Evolutionary conservation across 495 filamentous ascomycete genomes (phyloP).

Genomic region (Chaetomium fimeti): DNA sequence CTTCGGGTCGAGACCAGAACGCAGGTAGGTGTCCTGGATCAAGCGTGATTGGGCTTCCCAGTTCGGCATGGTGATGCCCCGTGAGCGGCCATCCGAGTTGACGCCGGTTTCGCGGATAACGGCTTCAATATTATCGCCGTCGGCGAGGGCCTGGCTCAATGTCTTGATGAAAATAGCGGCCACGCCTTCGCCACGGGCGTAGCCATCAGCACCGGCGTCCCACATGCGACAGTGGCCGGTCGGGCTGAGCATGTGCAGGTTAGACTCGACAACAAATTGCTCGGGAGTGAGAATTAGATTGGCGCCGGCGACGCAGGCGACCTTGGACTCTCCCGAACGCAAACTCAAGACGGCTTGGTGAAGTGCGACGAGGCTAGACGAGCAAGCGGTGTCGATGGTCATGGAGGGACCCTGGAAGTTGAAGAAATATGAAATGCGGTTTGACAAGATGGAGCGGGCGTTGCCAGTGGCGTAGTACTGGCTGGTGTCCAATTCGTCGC

Average conservation of each 20-base stretch:
- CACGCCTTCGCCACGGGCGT: conserved; percentile 61
- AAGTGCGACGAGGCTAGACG: conserved; percentile 53
- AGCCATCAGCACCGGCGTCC: conserved; percentile 61
- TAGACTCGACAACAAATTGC: conserved; percentile 39
- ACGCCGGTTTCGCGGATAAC: conserved; percentile 59
- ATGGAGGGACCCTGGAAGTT: conserved; percentile 57
- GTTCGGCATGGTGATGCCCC: conserved; percentile 59
- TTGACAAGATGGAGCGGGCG: conserved; percentile 49
- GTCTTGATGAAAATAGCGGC: conserved; percentile 58
- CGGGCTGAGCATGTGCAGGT: conserved; percentile 40
- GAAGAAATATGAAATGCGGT: conserved; percentile 59
- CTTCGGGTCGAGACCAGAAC: conserved; percentile 36
- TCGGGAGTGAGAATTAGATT: conserved; percentile 41
- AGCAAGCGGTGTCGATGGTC: conserved; percentile 63
- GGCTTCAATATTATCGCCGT: conserved; percentile 57
- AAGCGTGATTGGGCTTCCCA: conserved; percentile 53
- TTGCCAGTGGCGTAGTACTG: conserved; percentile 56
- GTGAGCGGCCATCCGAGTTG: conserved; percentile 58
- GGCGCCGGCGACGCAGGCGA: conserved; percentile 50
- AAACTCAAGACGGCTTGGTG: conserved; percentile 52
- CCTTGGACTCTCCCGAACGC: conserved; percentile 47
- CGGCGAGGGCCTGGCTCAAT: conserved; percentile 54
- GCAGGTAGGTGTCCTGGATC: conserved; percentile 53
- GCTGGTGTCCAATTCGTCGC: conserved; percentile 41
- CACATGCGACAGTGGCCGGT: conserved; percentile 44